Conservation (phyloP, 495 filamentous ascomycete species). For the Collariella sp. region DNA sequence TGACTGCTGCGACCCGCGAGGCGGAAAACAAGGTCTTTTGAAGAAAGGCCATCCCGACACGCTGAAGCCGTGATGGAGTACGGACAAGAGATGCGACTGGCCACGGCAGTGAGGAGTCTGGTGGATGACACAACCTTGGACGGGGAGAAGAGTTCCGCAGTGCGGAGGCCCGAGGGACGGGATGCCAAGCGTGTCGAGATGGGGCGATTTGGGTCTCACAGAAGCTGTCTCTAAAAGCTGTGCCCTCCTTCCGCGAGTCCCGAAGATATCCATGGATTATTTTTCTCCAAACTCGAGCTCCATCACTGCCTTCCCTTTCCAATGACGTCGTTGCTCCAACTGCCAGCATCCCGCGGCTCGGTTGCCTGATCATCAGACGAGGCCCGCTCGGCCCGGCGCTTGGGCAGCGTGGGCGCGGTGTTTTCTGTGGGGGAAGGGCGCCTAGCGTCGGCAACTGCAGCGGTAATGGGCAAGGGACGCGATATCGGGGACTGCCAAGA, state of each 20-base stretch:
- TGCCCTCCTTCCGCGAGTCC: too few species aligned
- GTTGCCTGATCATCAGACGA: constrained; percentile 6
- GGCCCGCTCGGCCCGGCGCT: not conserved
- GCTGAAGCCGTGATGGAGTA: not conserved
- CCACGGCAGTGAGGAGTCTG: not conserved
- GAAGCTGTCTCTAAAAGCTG: too few species aligned
- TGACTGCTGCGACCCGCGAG: constrained; percentile 20
- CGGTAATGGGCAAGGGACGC: not conserved
- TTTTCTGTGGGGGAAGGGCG: not conserved
- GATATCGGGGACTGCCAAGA: not conserved
- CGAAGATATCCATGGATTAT: not conserved
- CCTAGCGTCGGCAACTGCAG: constrained; percentile 8
- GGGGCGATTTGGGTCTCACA: not conserved
- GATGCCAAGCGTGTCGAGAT: not conserved
- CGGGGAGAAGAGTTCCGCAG: not conserved
- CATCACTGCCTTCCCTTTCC: not conserved
- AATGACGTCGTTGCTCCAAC: constrained; percentile 8
- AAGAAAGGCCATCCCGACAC: constrained; percentile 20
- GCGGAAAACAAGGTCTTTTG: constrained; percentile 30
- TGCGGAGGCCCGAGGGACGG: not conserved
- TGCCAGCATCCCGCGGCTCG: not conserved
- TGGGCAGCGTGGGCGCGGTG: too few species aligned
- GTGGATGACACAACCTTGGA: too few species aligned
- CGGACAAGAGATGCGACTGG: not conserved
- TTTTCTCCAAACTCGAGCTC: not conserved